Evolutionary conservation across 2,329 filamentous ascomycete genomes (phyloP).

Genomic region (Aspergillus pseudoviridinutans): DNA sequence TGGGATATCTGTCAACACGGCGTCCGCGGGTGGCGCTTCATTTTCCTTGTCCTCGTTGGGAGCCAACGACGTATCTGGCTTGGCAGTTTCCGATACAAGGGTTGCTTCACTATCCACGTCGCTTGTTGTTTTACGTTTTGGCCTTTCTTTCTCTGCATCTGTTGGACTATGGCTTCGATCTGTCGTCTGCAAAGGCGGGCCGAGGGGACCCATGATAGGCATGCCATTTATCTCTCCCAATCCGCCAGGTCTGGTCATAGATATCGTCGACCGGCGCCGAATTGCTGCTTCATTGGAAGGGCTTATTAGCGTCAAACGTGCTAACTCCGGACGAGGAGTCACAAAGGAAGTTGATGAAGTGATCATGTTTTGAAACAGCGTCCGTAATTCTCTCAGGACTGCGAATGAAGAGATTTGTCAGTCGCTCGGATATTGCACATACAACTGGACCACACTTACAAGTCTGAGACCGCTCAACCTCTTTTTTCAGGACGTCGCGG

Average conservation of each 20-base stretch:
- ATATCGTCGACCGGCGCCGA: slow-evolving; percentile 45
- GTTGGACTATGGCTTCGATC: slow-evolving; percentile 17
- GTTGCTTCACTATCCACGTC: slow-evolving; percentile 33
- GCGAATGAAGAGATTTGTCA: slow-evolving; percentile 7
- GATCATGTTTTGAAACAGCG: slow-evolving; percentile 68
- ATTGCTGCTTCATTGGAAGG: slow-evolving; percentile 52
- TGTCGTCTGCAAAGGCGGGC: slow-evolving; percentile 29
- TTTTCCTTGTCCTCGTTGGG: slow-evolving; percentile 39
- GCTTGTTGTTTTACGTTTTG: slow-evolving; percentile 24
- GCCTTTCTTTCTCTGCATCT: slow-evolving; percentile 11
- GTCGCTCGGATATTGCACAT: not conserved
- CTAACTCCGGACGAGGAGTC: slow-evolving; percentile 70
- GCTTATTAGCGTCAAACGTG: slow-evolving; percentile 70
- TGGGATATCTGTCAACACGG: slow-evolving; percentile 19
- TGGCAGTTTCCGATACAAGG: slow-evolving; percentile 30
- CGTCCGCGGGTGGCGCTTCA: slow-evolving; percentile 18
- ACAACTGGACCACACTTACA: slow-evolving; percentile 55
- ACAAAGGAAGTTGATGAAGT: slow-evolving; percentile 59
- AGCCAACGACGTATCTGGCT: slow-evolving; percentile 14
- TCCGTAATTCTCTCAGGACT: slow-evolving; percentile 72
- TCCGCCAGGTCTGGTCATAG: slow-evolving; percentile 22
- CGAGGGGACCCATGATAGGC: slow-evolving; percentile 45
- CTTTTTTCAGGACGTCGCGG: slow-evolving; percentile 57
- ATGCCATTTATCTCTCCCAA: slow-evolving; percentile 44
- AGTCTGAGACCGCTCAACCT: slow-evolving; percentile 61